Conservation (phyloP, 495 filamentous ascomycete species). For the Daldinia decipiens region DNA sequence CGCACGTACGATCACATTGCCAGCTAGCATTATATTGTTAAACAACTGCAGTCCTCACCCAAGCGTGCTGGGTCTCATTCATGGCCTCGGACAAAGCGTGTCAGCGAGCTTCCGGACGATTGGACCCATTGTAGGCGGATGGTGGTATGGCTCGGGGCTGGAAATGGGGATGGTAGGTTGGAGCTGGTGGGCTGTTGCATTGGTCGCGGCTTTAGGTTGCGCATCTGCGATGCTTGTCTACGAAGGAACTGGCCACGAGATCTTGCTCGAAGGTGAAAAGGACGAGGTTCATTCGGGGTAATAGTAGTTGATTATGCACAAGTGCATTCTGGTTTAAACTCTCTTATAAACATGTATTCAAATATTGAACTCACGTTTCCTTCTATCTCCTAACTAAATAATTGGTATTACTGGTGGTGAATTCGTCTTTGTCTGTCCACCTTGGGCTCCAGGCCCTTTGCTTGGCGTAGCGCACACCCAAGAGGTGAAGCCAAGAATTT, state of each 20-base stretch:
- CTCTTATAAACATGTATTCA: too few relatives aligned
- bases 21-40: conserved; percentile 78
- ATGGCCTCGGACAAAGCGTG: conserved; percentile 82
- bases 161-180: conserved; percentile 75
- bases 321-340: too few relatives aligned
- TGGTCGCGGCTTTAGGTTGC: conserved; percentile 69
- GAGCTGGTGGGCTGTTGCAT: conserved; percentile 79
- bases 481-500: too few relatives aligned
- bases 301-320: background rate
- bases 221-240: conserved; percentile 71
- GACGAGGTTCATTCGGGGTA: conserved; percentile 51
- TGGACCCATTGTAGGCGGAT: conserved; percentile 77
- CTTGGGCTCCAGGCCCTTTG: background rate
- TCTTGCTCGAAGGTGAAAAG: conserved; percentile 72
- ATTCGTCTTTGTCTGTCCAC: background rate
- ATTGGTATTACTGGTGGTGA: too few relatives aligned
- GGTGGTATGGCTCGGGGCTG: conserved; percentile 76
- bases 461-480: too few relatives aligned
- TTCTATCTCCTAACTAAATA: too few relatives aligned
- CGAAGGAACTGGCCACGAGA: conserved; percentile 79
- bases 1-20: conserved; percentile 81
- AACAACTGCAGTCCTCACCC: conserved; percentile 88
- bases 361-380: background rate
- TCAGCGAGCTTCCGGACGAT: conserved; percentile 77
- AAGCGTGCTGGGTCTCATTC: conserved; percentile 80